phyloP scores from a whole-genome alignment of 108 stramenopile species.

The Cyclotella atomus region DNA sequence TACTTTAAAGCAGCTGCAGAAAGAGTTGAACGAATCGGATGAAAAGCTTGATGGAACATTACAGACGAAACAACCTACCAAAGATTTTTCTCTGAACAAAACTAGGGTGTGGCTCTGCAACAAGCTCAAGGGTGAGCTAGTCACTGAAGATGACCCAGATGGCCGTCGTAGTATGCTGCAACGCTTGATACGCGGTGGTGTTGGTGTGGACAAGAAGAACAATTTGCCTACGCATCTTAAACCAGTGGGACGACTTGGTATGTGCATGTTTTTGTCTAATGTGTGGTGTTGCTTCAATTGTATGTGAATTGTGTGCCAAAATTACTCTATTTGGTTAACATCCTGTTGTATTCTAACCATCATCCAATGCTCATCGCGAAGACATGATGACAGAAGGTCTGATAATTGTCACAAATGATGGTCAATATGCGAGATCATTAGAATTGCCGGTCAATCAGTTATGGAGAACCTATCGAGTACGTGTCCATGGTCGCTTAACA shows the following conservation, averaged over 20 bases:
- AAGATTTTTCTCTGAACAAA: conserved; percentile 6
- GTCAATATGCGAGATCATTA: conserved; percentile 70
- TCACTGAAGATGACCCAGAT: conserved; percentile 76
- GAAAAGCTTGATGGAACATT: neutral
- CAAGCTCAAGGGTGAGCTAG: conserved; percentile 75
- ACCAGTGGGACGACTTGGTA: conserved; percentile 76
- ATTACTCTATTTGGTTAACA: too few species aligned
- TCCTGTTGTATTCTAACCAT: too few species aligned
- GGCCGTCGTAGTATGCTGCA: conserved; percentile 75
- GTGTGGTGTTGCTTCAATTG: too few species aligned
- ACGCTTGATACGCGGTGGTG: conserved; percentile 67
- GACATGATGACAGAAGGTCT: conserved; percentile 87
- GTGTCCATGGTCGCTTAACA: conserved; percentile 75
- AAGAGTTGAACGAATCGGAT: neutral
- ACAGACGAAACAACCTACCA: neutral
- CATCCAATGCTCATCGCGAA: too few species aligned
- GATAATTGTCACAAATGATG: conserved; percentile 79
- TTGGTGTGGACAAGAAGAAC: conserved; percentile 48
- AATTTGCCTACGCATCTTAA: conserved; percentile 59
- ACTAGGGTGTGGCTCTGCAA: conserved; percentile 74
- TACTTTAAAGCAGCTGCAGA: conserved; percentile 32
- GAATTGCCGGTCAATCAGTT: conserved; percentile 71
- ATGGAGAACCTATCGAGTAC: conserved; percentile 76
- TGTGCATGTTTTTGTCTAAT: too few species aligned
- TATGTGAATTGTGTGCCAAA: too few species aligned